phyloP scores from a whole-genome alignment of 495 filamentous ascomycete species.

The Penicillium macrosclerotiorum region DNA sequence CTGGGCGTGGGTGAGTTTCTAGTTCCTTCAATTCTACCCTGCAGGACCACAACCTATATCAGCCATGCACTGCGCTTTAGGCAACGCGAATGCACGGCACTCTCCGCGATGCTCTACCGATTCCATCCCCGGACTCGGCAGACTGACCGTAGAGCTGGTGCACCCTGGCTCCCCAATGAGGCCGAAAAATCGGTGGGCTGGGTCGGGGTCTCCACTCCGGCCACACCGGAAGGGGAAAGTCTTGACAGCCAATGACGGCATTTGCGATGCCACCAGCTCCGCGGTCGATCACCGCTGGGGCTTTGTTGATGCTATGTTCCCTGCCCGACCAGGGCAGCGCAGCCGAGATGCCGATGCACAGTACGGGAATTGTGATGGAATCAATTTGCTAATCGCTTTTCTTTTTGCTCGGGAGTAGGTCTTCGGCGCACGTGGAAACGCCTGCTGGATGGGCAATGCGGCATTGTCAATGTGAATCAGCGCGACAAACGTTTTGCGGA shows the following conservation, averaged over 20 bases:
- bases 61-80: no score
- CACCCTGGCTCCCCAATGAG: background rate
- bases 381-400: no score
- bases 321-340: no score
- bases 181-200: slow-evolving; percentile 6
- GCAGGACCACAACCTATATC: no score
- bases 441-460: slow-evolving; percentile 74
- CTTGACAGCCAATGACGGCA: slow-evolving; percentile 28
- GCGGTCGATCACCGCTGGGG: background rate
- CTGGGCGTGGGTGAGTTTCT: slow-evolving; percentile 74
- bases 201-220: slow-evolving; percentile 15
- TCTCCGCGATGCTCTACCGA: background rate
- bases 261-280: background rate
- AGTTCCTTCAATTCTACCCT: no score
- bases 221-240: slow-evolving; percentile 25
- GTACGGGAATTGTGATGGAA: no score
- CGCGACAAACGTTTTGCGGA: slow-evolving; percentile 59
- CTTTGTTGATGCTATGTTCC: background rate
- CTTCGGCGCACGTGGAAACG: slow-evolving; percentile 75
- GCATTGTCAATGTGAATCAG: slow-evolving; percentile 66
- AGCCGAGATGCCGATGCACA: no score
- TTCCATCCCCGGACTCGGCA: background rate
- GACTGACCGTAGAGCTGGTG: background rate
- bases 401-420: slow-evolving; percentile 41
- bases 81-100: no score